Base-by-base conservation (phyloP, 257 asterid genomes). In the Lithospermum erythrorhizon region DNA sequence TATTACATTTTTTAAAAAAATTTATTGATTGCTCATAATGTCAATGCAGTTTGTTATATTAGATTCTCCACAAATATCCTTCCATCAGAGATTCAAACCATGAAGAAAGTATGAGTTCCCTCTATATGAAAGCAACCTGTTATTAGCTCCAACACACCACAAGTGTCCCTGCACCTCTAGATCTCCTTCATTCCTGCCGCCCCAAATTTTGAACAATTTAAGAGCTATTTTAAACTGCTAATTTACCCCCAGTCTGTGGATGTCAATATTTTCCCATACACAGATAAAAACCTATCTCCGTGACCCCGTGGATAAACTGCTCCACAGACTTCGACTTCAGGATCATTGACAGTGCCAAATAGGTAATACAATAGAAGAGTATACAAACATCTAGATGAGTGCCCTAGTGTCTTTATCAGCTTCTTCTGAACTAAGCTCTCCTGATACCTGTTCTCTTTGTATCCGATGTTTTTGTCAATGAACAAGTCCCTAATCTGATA, bases 101-200 rank as follows among this genome's bases (percentile, higher is more conserved):
- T 89, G 96, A 55, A 89, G 58, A 6, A 81, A 62, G 72, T 78
- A 89, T 37, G 74, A 24, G 71, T 68, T 93, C 55, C 90, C 94
- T 76, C 82, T 80, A 59, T 88, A 93, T 11, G 70, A 41, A 61
- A 86, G 18, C 32, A 78, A 63, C 75, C 82, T 84, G 54, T 64
- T 72, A 57, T 76, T 61, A 61, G 86, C 84, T 64, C 97, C 96
- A 77, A 86, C 69, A 76, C 89, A 86, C 97, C 96, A 93, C 72
- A 89, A 62, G 80, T 89, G 97, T 23, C 97, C 99, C 76, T 86
- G 95, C 73, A 89, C 57, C 82, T 78, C 82, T 72, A 93, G 68
- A 65, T 80, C 83, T 54, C 94, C 76, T 86, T 82, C 82, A 70
- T 68, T 52, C 78, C 83, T 10, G 95, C 79, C 66, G 86, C 90